Evolutionary conservation across 2,329 filamentous ascomycete genomes (phyloP).

Genomic region (Cladophialophora chaetospira): DNA sequence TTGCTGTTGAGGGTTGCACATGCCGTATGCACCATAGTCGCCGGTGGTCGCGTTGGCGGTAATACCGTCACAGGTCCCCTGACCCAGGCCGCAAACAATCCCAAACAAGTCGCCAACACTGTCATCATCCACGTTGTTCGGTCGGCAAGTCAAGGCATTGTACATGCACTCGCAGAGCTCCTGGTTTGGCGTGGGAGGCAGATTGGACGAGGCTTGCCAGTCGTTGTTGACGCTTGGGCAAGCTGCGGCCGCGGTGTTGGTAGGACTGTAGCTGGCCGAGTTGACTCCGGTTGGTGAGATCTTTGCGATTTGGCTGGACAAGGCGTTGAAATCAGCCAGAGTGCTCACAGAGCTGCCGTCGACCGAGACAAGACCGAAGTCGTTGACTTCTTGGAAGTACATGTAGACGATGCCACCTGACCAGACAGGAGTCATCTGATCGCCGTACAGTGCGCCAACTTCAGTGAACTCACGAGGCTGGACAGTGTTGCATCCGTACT

Average conservation of each 20-base stretch:
- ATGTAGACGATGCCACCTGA: slow-evolving; percentile 98
- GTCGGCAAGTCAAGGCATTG: slow-evolving; percentile 70
- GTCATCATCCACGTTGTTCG: slow-evolving; percentile 57
- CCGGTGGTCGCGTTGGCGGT: slow-evolving; percentile 44
- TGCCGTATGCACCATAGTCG: slow-evolving; percentile 49
- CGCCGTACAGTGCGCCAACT: slow-evolving; percentile 75
- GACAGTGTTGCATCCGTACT: slow-evolving; percentile 89
- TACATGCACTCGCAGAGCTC: slow-evolving; percentile 85
- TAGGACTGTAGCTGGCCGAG: slow-evolving; percentile 69
- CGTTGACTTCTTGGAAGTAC: slow-evolving; percentile 90
- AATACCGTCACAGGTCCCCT: slow-evolving; percentile 44
- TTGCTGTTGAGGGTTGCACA: slow-evolving; percentile 47
- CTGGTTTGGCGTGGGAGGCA: slow-evolving; percentile 80
- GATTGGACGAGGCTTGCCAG: slow-evolving; percentile 71
- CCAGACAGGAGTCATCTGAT: slow-evolving; percentile 82
- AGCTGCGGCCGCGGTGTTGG: slow-evolving; percentile 65
- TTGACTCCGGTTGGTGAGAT: slow-evolving; percentile 66
- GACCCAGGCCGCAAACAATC: slow-evolving; percentile 43
- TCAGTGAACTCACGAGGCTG: slow-evolving; percentile 80
- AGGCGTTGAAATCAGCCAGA: slow-evolving; percentile 72
- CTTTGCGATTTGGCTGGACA: slow-evolving; percentile 69
- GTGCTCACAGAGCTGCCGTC: slow-evolving; percentile 64
- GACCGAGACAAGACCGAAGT: slow-evolving; percentile 72
- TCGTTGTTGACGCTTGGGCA: slow-evolving; percentile 68
- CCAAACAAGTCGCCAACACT: slow-evolving; percentile 70